Evolutionary conservation across 1,139 yeast genomes (phyloP).

Genomic region (Diutina scorzettiae): DNA sequence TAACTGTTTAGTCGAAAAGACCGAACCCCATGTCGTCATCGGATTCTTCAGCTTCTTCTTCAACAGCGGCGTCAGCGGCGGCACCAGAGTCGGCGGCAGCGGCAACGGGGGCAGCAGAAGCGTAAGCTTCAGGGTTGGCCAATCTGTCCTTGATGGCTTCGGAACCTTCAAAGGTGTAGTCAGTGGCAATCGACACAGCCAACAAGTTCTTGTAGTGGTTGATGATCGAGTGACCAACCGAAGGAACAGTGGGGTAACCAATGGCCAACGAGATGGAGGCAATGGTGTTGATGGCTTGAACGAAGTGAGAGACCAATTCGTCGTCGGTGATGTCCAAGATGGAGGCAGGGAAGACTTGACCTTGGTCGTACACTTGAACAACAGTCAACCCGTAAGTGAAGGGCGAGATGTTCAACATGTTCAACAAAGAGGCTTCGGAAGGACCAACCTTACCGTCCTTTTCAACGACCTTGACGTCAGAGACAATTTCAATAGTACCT

Average conservation of each 20-base stretch:
- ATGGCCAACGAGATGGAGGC: constrained; percentile 95
- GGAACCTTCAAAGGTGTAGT: constrained; percentile 98
- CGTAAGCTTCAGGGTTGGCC: constrained; percentile 77
- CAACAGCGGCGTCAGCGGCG: constrained; percentile 54
- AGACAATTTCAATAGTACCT: constrained; percentile 99
- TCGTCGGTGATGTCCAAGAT: constrained; percentile 98
- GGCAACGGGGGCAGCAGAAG: constrained; percentile 95
- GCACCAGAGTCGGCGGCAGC: constrained; percentile 68
- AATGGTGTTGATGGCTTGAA: constrained; percentile 84
- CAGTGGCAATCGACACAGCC: constrained; percentile 97
- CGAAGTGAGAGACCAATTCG: constrained; percentile 86
- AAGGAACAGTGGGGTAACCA: constrained; percentile 99
- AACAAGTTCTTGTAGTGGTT: constrained; percentile 99
- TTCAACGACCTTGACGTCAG: constrained; percentile 91
- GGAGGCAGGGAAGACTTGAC: constrained; percentile 94
- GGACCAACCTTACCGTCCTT: constrained; percentile 90
- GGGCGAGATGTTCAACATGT: constrained; percentile 99
- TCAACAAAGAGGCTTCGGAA: constrained; percentile 96
- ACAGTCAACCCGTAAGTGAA: constrained; percentile 97
- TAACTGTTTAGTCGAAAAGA: constrained; percentile 77
- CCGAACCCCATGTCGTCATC: constrained; percentile 97
- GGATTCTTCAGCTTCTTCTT: constrained; percentile 41
- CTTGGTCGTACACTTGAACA: constrained; percentile 95
- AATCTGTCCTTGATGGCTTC: constrained; percentile 98
- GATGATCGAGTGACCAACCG: constrained; percentile 97